Percentiles rank a stretch among this genome's conserved stretches.
These are phyloP conservation scores for Bacidia rubella DNA, from an alignment of 495 filamentous ascomycete genomes.

Conservation along the genomic window DNA sequence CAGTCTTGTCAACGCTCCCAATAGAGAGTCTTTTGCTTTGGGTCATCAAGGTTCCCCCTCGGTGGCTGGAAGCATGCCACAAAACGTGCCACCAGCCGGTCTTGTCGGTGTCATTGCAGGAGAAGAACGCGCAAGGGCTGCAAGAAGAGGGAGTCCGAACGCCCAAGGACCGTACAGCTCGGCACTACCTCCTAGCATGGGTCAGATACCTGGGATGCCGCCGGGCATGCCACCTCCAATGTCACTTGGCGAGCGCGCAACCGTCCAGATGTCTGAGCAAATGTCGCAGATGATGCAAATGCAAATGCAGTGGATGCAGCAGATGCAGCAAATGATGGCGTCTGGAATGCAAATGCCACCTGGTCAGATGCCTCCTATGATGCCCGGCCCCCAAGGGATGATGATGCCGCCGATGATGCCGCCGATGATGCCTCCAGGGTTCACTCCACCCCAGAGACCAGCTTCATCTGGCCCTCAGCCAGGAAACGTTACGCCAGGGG, in stretches of 20 bases:
- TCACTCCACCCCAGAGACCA: conserved; percentile 22
- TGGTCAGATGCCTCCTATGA: conserved; percentile 16
- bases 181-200: conserved; percentile 23
- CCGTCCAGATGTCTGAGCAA: conserved; percentile 73
- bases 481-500: conserved; percentile 16
- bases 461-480: conserved; percentile 29
- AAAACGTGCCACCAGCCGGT: conserved; percentile 49
- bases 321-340: conserved; percentile 67
- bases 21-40: conserved; percentile 65
- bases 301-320: conserved; percentile 76
- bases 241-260: conserved; percentile 56
- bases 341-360: conserved; percentile 20
- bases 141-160: conserved; percentile 69
- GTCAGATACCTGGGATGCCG: conserved; percentile 25
- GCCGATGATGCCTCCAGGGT: conserved; percentile 8
- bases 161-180: conserved; percentile 36
- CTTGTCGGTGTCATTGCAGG: conserved; percentile 81
- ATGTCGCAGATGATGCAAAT: conserved; percentile 86
- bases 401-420: conserved; percentile 10
- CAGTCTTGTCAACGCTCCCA: conserved; percentile 57
- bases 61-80: conserved; percentile 37
- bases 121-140: conserved; percentile 65
- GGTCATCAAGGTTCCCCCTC: conserved; percentile 42
- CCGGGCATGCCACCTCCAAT: conserved; percentile 29
- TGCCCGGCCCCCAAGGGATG: conserved; percentile 21